Base-by-base conservation (phyloP, 805 yeast genomes). In the Martiniozyma abietophila region DNA sequence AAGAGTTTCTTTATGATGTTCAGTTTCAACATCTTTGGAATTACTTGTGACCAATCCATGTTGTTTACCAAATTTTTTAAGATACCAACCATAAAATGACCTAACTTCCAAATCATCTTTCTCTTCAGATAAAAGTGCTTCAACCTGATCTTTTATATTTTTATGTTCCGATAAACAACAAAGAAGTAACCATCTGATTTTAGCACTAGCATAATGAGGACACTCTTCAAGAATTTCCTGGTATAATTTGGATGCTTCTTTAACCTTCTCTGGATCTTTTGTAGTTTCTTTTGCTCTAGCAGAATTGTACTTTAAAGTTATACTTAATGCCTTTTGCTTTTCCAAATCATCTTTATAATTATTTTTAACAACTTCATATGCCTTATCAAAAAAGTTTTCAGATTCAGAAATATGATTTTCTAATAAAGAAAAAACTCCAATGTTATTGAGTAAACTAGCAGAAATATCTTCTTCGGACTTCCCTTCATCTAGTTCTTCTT, bases 21-120 rank as follows among this genome's bases (percentile, higher is more conserved):
- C 63, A 42, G 83, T 77, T 55, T 85, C 96, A 23, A 71, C 53
- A 43, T 72, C 79, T 27, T 59, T 60, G n/a, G 58, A 59, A 35
- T 65, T 66, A 12, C 67, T 69, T 10, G 50, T 45, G 6, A 67
- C 61, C 40, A 65, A 56, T 34, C 64, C 50, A 18, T 71, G 69
- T 42, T 65, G 70, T 44, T 67, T 67, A 20, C 80, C 76, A 50
- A 68, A 68, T 40, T 71, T 73, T 40, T 70, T 69, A 45, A 86
- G 62, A 50, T 74, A 84, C 96, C 97, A 92, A 21, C 94, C 92
- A 54, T 81, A 84, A 46, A 92, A 81, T 0, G 97, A 80, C 42
- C 98, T 76, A 2, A 84, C 76, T 53, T 88, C 96, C 40, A 85
- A 59, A 49, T 84, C 73, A 8, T 74, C 71, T 1, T 74, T 67